Evolutionary conservation across 352 stramenopile species (phyloP).

Genomic region (Phytopythium oedochilum): DNA sequence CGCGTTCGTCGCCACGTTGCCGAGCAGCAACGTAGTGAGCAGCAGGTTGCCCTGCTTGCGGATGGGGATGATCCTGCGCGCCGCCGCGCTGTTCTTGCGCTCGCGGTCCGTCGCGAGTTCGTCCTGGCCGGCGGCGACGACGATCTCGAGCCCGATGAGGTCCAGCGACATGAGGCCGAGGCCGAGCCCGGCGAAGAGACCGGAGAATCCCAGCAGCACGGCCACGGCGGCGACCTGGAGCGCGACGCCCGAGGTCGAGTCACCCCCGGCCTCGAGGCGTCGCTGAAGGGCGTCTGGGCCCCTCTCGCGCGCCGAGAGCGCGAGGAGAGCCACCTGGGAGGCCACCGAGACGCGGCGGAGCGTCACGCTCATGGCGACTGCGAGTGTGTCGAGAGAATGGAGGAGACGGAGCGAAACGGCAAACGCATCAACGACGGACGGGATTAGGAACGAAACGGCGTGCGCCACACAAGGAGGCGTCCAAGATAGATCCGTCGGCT

Average conservation of each 20-base stretch:
- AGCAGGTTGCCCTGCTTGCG: constrained; percentile 95
- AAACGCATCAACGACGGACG: too few species aligned
- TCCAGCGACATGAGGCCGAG: constrained; percentile 97
- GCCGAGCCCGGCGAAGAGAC: constrained; percentile 92
- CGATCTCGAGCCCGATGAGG: constrained; percentile 96
- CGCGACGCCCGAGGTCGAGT: constrained; percentile 12
- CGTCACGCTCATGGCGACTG: not conserved
- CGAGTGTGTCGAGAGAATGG: not conserved
- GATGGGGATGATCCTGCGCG: constrained; percentile 84
- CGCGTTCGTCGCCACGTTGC: constrained; percentile 97
- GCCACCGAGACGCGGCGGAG: constrained; percentile 8
- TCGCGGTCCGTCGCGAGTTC: constrained; percentile 61
- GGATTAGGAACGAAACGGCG: not conserved
- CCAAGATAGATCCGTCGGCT: too few species aligned
- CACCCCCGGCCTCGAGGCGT: not conserved
- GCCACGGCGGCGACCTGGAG: constrained; percentile 47
- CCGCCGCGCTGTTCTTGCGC: constrained; percentile 45
- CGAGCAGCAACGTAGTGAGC: constrained; percentile 93
- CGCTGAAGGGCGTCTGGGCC: constrained; percentile 3
- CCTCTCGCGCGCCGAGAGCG: constrained; percentile 4
- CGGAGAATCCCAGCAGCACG: constrained; percentile 82
- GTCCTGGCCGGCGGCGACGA: constrained; percentile 90
- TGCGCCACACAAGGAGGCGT: constrained; percentile 3
- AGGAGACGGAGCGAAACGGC: too few species aligned
- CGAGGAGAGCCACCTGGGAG: constrained; percentile 4